Conservation (phyloP, 106 monocot genomes). For the Ottelia alismoides region DNA sequence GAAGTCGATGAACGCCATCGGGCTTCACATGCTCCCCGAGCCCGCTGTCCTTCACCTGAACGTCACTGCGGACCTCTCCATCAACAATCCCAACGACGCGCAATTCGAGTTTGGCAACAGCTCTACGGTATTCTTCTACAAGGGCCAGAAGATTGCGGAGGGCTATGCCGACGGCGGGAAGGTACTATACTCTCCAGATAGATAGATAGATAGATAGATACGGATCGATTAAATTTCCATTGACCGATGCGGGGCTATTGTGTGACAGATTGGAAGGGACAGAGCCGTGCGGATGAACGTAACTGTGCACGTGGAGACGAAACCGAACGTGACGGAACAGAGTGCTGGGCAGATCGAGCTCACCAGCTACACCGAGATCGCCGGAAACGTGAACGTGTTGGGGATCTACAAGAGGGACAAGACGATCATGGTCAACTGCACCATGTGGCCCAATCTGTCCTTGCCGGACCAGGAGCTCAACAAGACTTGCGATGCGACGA, state of each 20-base stretch:
- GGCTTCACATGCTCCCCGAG: background rate
- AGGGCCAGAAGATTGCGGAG: conserved; percentile 4
- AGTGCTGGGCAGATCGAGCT: background rate
- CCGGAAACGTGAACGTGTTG: conserved; percentile 13
- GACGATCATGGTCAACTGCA: conserved; percentile 17
- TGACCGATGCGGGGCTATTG: too few relatives aligned
- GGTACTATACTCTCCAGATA: conserved; percentile 4
- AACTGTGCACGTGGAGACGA: conserved; percentile 8
- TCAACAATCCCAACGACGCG: conserved; percentile 21
- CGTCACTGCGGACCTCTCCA: conserved; percentile 16
- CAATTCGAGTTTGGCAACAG: conserved; percentile 11
- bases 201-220: too few relatives aligned
- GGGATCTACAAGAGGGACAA: too few relatives aligned
- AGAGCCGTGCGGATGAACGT: conserved; percentile 10
- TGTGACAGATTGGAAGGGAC: too few relatives aligned
- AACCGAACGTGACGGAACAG: background rate
- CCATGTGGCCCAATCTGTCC: conserved; percentile 6
- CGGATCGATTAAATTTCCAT: too few relatives aligned
- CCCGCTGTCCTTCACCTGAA: background rate
- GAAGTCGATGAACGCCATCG: conserved; percentile 2
- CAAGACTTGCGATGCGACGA: too few relatives aligned
- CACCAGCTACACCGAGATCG: conserved; percentile 14
- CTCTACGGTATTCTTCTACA: conserved; percentile 9
- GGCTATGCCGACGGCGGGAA: conserved; percentile 1
- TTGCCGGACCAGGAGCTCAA: background rate